Conservation (phyloP, 139 green algal genomes). For the Monoraphidium neglectum region DNA sequence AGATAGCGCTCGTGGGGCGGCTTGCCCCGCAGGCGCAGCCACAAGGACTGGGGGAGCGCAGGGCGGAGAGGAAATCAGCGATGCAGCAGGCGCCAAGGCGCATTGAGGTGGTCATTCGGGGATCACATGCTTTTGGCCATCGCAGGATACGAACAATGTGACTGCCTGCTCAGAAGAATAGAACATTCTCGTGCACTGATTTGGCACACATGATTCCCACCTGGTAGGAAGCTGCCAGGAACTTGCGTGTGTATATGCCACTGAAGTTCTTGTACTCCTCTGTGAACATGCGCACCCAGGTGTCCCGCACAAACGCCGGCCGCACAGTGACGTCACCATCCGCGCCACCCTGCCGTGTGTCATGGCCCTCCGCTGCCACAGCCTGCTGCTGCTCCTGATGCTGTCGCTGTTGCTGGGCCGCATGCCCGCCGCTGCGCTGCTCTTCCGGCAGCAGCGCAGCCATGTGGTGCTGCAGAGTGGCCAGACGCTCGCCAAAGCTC, state of each 20-base stretch:
- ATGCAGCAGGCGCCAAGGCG: neutral
- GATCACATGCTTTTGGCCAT: neutral
- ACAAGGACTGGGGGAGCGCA: conserved; percentile 13
- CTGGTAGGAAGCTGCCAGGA: conserved; percentile 24
- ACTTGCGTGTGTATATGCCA: conserved; percentile 22
- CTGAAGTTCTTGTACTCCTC: conserved; percentile 14
- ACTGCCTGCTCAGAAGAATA: neutral
- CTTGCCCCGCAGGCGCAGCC: conserved; percentile 1
- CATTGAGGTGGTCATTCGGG: neutral
- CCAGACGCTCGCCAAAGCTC: conserved; percentile 26
- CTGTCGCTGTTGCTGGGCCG: neutral
- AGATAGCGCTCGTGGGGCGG: conserved; percentile 14
- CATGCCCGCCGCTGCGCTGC: neutral
- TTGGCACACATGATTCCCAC: conserved; percentile 3
- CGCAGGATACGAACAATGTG: neutral
- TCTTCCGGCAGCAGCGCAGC: neutral
- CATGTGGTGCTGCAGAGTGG: conserved; percentile 28
- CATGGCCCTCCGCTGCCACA: neutral
- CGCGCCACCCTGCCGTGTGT: neutral
- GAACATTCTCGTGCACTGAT: neutral
- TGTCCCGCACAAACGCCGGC: neutral
- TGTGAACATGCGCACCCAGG: conserved; percentile 27
- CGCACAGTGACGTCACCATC: neutral
- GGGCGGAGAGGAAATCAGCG: neutral
- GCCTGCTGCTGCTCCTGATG: neutral